Base-by-base conservation (phyloP, 768 basidiomycete species). In the Lactifluus volemus region DNA sequence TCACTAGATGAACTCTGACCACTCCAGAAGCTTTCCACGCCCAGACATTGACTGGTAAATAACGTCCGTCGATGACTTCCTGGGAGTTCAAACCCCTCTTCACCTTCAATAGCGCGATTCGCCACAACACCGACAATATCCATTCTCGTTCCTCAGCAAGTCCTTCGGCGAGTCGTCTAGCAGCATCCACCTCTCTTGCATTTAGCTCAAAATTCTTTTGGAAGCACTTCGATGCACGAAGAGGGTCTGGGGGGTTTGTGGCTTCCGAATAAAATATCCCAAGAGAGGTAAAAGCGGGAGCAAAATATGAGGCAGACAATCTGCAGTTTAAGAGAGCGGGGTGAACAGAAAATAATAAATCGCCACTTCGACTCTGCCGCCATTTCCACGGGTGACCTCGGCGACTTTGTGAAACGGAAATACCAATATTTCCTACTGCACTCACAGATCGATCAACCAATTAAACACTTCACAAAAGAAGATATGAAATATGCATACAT, bases 161-260 rank as follows among this genome's bases (percentile, higher is more conserved):
- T 3, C 90, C 88, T 66, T 88, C 84, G 0, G 92, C 94, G 4
- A 99, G 79, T 59, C 85, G 79, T 55, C 81, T 79, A 0, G 96
- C 96, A 1, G 97, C 93, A 21, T 88, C 84, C 11, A 80, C 84
- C 73, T 99, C 92, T 15, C 88, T 81, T 2, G 93, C 81, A 73
- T 98, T 95, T 5, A 98, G 83, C 72, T 98, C 97, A 67, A 99
- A 98, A 0, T 96, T 97, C 69, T 96, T 98, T 68, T 98, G 94
- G 73, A 96, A 98, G 70, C 96, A 98, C 70, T 94, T 95, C 3
- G 90, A 88, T 0, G 96, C 89, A 41, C 95, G 84, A 6, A 82
- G 81, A 29, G 84, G 85, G 72, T 98, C 95, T 0, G 86, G 82
- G 0, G 92, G 92, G 11, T 76, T 73, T 4, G 81, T 75, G 59